Evolutionary conservation across 1,139 yeast species (phyloP).

Genomic region (Zygotorulaspora mrakii): DNA sequence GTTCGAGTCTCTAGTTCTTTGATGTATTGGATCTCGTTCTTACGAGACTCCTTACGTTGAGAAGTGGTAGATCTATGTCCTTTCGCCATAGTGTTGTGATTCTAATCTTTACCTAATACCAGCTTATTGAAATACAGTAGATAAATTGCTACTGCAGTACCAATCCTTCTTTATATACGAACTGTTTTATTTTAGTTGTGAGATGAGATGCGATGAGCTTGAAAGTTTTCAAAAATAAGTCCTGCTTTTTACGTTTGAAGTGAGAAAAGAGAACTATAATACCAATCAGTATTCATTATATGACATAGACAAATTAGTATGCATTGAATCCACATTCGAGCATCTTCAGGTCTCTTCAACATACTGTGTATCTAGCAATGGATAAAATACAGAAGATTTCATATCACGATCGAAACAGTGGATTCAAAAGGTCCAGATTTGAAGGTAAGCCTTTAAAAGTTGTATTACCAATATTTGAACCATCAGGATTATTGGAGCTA

Average conservation of each 20-base stretch:
- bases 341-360: neutral
- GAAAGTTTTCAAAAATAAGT: constrained; percentile 12
- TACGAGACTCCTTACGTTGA: constrained; percentile 42
- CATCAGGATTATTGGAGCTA: constrained; percentile 46
- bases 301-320: too few relatives aligned
- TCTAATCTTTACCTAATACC: neutral
- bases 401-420: neutral
- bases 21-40: constrained; percentile 46
- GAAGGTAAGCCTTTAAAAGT: constrained; percentile 5
- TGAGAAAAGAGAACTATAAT: neutral
- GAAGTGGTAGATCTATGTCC: constrained; percentile 40
- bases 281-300: too few relatives aligned
- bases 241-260: neutral
- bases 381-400: constrained; percentile 3
- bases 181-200: too few relatives aligned
- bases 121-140: too few relatives aligned
- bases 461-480: constrained; percentile 38
- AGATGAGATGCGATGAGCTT: constrained; percentile 26
- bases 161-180: too few relatives aligned
- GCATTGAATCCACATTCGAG: too few relatives aligned
- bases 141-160: too few relatives aligned
- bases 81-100: constrained; percentile 39
- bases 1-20: constrained; percentile 46
- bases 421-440: constrained; percentile 6
- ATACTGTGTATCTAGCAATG: too few relatives aligned